phyloP scores from a whole-genome alignment of 2,329 filamentous ascomycete species.

The Sclerotinia borealis region DNA sequence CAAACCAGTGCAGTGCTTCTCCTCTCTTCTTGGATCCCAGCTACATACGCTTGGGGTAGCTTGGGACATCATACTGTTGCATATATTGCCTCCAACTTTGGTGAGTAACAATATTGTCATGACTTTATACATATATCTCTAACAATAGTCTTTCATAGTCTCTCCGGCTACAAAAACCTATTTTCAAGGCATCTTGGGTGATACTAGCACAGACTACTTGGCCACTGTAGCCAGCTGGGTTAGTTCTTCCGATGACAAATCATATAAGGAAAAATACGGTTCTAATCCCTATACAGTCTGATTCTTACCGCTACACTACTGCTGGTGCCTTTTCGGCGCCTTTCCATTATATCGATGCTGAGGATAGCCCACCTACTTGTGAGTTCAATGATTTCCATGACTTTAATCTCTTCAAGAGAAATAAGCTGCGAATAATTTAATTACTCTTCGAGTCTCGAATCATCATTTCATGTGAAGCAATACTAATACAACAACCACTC shows the following conservation, averaged over 20 bases:
- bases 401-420: neutral
- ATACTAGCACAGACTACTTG: constrained; percentile 51
- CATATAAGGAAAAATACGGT: neutral
- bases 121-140: neutral
- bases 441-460: neutral
- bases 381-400: neutral
- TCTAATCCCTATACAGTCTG: constrained; percentile 36
- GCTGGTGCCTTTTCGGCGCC: constrained; percentile 55
- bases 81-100: constrained; percentile 54
- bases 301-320: constrained; percentile 54
- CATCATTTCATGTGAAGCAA: neutral
- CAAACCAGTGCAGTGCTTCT: constrained; percentile 14
- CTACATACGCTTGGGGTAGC: constrained; percentile 30
- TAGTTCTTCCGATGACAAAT: neutral
- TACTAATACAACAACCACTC: neutral
- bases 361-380: constrained; percentile 50
- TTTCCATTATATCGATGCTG: constrained; percentile 65
- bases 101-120: constrained; percentile 8
- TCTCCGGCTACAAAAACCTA: constrained; percentile 49
- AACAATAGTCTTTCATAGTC: constrained; percentile 33
- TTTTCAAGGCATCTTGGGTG: constrained; percentile 52
- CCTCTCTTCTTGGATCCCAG: constrained; percentile 17
- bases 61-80: constrained; percentile 61
- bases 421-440: neutral
- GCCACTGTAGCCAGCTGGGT: constrained; percentile 58